A percentile compares a stretch with the other conserved stretches of the same genome.
phyloP scores from a whole-genome alignment of 1,284 basidiomycete genomes.

The Phylloporus sp. region DNA sequence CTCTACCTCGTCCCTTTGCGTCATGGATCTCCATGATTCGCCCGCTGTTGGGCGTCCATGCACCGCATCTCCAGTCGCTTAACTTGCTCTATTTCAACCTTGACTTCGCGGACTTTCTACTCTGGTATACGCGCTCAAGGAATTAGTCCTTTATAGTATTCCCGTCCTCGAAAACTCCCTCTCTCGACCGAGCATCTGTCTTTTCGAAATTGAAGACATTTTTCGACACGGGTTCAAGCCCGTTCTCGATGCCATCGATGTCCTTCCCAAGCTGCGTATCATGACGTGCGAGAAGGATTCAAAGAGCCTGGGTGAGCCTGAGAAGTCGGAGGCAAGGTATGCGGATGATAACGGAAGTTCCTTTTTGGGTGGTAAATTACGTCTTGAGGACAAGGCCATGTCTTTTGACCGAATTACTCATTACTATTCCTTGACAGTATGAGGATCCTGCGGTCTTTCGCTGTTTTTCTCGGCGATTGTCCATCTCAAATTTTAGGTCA shows the following conservation, averaged over 20 bases:
- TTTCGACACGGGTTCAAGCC: slow-evolving; percentile 31
- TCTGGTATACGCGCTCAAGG: slow-evolving; percentile 43
- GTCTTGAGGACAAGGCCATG: not conserved
- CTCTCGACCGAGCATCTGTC: slow-evolving; percentile 44
- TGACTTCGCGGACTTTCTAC: slow-evolving; percentile 38
- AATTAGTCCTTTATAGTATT: slow-evolving; percentile 45
- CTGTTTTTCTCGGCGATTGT: slow-evolving; percentile 46
- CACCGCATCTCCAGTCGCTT: slow-evolving; percentile 44
- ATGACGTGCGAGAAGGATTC: slow-evolving; percentile 43
- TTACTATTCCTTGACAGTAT: slow-evolving; percentile 28
- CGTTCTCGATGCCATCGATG: slow-evolving; percentile 40
- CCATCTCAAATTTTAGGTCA: slow-evolving; percentile 44
- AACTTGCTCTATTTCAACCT: slow-evolving; percentile 43
- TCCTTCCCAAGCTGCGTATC: slow-evolving; percentile 41
- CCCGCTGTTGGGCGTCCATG: slow-evolving; percentile 36
- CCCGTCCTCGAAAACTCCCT: slow-evolving; percentile 43
- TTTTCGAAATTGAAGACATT: slow-evolving; percentile 39
- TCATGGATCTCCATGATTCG: slow-evolving; percentile 45
- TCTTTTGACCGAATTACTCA: not conserved
- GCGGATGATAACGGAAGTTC: slow-evolving; percentile 30
- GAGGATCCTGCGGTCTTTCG: slow-evolving; percentile 46
- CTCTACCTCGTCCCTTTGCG: slow-evolving; percentile 41
- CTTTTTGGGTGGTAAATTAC: slow-evolving; percentile 43
- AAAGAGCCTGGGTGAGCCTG: slow-evolving; percentile 29
- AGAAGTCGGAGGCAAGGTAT: slow-evolving; percentile 36